Conservation (phyloP, 2,329 filamentous ascomycete species). For the Venturia asperata region DNA sequence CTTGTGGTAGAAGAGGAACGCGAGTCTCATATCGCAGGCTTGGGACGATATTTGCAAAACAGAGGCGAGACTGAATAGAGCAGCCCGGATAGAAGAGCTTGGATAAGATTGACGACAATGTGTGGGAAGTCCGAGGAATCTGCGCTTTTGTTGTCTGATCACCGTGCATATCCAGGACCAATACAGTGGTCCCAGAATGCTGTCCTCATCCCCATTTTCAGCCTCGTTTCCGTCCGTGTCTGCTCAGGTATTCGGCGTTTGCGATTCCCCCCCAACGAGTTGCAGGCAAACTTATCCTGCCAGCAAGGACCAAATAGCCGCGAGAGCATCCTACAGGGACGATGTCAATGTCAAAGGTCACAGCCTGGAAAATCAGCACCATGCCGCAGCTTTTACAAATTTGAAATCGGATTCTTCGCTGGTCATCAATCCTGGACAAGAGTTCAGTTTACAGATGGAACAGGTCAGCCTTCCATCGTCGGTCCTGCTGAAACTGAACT, state of each 20-base stretch:
- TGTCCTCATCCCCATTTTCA: not conserved
- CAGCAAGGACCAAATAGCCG: not conserved
- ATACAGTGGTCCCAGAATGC: not conserved
- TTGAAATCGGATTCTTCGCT: not conserved
- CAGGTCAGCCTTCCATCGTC: not conserved
- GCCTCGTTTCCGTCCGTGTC: not conserved
- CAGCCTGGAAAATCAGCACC: not conserved
- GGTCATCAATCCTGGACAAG: not conserved
- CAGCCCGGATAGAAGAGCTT: not conserved
- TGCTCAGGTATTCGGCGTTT: not conserved
- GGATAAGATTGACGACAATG: not conserved
- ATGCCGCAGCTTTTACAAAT: not conserved
- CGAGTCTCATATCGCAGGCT: too few relatives aligned
- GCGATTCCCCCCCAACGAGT: not conserved
- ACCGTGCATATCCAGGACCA: not conserved
- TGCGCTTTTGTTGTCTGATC: not conserved
- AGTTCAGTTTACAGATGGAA: not conserved
- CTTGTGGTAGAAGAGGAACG: not conserved
- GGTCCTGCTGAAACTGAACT: not conserved
- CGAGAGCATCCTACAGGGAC: not conserved
- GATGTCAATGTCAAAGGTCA: not conserved
- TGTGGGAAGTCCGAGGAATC: not conserved
- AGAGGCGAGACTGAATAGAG: not conserved
- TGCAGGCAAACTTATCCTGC: not conserved
- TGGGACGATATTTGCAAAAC: not conserved